Evolutionary conservation across 2,329 filamentous ascomycete genomes (phyloP).

Genomic region (Colletotrichum abscissum): DNA sequence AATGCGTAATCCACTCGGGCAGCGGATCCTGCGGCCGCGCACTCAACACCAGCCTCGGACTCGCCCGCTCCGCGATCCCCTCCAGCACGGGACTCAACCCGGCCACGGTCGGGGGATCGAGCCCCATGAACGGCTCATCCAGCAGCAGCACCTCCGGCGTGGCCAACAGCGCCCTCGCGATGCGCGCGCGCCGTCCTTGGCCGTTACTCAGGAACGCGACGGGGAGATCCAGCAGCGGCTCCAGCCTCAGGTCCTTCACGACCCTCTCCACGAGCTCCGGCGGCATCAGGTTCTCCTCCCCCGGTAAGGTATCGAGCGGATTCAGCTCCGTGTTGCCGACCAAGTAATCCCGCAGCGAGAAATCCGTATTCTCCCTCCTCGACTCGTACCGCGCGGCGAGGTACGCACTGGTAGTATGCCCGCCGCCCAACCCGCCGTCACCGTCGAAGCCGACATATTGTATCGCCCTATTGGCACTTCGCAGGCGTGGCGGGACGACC

Average conservation of each 20-base stretch:
- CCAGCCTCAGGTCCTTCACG: slow-evolving; percentile 75
- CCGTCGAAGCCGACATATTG: slow-evolving; percentile 92
- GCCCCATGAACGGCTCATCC: slow-evolving; percentile 96
- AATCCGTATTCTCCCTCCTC: slow-evolving; percentile 86
- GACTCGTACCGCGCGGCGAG: slow-evolving; percentile 93
- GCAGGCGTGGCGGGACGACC: slow-evolving; percentile 65
- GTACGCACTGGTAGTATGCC: slow-evolving; percentile 79
- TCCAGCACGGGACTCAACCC: slow-evolving; percentile 78
- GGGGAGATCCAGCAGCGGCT: slow-evolving; percentile 79
- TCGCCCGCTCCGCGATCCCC: slow-evolving; percentile 72
- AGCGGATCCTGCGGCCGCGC: slow-evolving; percentile 87
- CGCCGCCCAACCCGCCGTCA: slow-evolving; percentile 63
- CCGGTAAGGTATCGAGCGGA: slow-evolving; percentile 62
- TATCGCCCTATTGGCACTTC: slow-evolving; percentile 75
- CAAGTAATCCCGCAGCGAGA: slow-evolving; percentile 84
- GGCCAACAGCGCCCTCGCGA: slow-evolving; percentile 85
- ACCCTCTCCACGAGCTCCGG: slow-evolving; percentile 68
- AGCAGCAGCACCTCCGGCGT: slow-evolving; percentile 85
- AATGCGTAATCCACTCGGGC: slow-evolving; percentile 90
- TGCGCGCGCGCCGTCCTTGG: slow-evolving; percentile 86
- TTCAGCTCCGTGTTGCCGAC: slow-evolving; percentile 87
- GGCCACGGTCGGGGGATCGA: slow-evolving; percentile 85
- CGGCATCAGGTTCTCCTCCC: slow-evolving; percentile 60
- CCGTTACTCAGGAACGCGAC: slow-evolving; percentile 94
- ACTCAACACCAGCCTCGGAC: slow-evolving; percentile 80